These are phyloP conservation scores for Suhomyces pyralidae DNA, from an alignment of 805 yeast species.

Conservation along the genomic window DNA sequence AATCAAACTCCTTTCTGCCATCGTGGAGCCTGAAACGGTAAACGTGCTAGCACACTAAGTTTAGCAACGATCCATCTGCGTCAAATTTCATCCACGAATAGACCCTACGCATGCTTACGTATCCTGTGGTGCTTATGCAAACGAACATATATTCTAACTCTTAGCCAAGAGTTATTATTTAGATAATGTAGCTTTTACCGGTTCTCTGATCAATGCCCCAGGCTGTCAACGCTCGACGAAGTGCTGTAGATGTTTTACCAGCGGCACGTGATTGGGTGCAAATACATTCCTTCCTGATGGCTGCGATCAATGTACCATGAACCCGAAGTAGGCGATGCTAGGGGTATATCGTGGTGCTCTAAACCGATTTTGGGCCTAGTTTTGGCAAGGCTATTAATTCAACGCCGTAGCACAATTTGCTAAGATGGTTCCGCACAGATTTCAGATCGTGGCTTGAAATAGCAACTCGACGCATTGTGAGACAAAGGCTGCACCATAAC, in stretches of 20 bases:
- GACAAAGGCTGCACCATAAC: neutral
- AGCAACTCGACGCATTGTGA: neutral
- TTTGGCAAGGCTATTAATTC: neutral
- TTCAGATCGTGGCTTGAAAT: neutral
- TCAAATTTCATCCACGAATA: neutral
- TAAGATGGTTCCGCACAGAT: neutral
- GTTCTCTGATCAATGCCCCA: neutral
- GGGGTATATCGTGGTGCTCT: neutral
- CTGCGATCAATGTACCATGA: neutral
- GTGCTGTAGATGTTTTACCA: neutral
- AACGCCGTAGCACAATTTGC: neutral
- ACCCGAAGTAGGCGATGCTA: neutral
- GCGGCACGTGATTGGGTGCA: neutral
- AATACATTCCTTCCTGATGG: neutral
- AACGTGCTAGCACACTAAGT: neutral
- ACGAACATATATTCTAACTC: neutral
- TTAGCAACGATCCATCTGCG: neutral
- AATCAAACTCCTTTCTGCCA: neutral
- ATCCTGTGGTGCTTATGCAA: neutral
- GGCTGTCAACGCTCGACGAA: neutral
- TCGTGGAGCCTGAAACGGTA: neutral
- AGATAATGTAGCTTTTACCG: neutral
- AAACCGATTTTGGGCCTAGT: neutral
- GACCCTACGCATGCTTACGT: neutral
- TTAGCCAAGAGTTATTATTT: neutral